phyloP scores from a whole-genome alignment of 2,329 filamentous ascomycete genomes.

The Phyllachora maydis region DNA sequence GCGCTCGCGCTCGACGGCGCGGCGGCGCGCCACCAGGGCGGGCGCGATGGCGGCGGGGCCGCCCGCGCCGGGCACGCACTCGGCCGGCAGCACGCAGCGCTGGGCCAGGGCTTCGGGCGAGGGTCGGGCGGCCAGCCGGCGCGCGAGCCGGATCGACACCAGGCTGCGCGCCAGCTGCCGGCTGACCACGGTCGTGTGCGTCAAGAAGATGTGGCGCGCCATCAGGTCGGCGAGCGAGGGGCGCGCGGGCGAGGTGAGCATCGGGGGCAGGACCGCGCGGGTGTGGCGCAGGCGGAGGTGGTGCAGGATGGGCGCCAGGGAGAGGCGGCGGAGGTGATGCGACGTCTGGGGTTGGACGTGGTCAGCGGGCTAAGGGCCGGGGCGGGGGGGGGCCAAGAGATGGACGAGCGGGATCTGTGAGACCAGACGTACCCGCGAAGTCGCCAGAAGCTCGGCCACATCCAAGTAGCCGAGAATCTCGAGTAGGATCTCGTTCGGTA shows the following conservation, averaged over 20 bases:
- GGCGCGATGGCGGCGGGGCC: constrained; percentile 22
- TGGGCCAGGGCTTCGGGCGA: constrained; percentile 38
- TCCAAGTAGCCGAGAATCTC: constrained; percentile 34
- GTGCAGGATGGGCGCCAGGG: constrained; percentile 45
- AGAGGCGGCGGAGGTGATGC: constrained; percentile 33
- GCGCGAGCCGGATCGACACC: constrained; percentile 42
- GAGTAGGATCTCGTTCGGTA: constrained; percentile 36
- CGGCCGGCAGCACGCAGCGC: constrained; percentile 41
- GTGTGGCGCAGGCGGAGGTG: constrained; percentile 35
- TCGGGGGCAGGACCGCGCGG: constrained; percentile 28
- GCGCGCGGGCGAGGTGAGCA: constrained; percentile 33
- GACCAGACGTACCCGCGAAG: constrained; percentile 25
- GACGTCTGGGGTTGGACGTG: background rate
- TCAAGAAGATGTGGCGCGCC: constrained; percentile 43
- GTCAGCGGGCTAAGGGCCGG: background rate
- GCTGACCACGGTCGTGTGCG: constrained; percentile 42
- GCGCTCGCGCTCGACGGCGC: constrained; percentile 42
- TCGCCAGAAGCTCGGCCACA: constrained; percentile 31
- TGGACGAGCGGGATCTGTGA: background rate
- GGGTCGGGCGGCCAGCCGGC: constrained; percentile 37
- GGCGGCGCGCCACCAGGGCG: constrained; percentile 37
- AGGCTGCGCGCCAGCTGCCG: constrained; percentile 41
- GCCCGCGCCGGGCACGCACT: constrained; percentile 29
- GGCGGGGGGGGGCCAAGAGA: background rate
- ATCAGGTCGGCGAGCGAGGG: constrained; percentile 42